Evolutionary conservation across 1,284 basidiomycete species (phyloP).

Genomic region (Cutaneotrichosporon spelunceum): DNA sequence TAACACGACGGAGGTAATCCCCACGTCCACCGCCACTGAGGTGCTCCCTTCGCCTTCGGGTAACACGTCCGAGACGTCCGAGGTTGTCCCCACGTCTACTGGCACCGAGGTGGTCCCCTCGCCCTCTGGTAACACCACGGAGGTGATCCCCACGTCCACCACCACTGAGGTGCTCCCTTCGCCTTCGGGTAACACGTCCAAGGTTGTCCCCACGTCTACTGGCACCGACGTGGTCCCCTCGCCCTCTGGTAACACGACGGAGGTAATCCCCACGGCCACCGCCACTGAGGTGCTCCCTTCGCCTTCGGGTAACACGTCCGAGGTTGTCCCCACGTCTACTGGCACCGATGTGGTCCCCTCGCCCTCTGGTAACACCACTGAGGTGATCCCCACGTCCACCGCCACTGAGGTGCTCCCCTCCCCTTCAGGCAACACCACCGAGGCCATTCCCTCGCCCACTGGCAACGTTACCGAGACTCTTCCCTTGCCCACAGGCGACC

Average conservation of each 20-base stretch:
- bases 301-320: too few relatives aligned
- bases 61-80: conserved; percentile 9
- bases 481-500: conserved; percentile 4
- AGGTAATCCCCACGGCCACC: conserved; percentile 16
- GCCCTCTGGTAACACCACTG: conserved; percentile 4
- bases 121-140: conserved; percentile 4
- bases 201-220: conserved; percentile 1
- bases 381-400: conserved; percentile 3
- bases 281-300: background rate
- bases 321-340: background rate
- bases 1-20: conserved; percentile 2
- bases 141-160: background rate
- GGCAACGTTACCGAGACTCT: conserved; percentile 8
- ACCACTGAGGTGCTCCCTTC: background rate
- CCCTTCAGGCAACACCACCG: too few relatives aligned
- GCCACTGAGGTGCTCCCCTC: conserved; percentile 5
- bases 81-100: background rate
- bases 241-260: conserved; percentile 1
- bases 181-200: background rate
- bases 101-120: background rate
- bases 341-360: background rate
- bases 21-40: background rate
- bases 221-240: conserved; percentile 5
- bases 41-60: conserved; percentile 5
- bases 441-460: conserved; percentile 3